Evolutionary conservation across 352 stramenopile genomes (phyloP).

Genomic region (Pythium insidiosum): DNA sequence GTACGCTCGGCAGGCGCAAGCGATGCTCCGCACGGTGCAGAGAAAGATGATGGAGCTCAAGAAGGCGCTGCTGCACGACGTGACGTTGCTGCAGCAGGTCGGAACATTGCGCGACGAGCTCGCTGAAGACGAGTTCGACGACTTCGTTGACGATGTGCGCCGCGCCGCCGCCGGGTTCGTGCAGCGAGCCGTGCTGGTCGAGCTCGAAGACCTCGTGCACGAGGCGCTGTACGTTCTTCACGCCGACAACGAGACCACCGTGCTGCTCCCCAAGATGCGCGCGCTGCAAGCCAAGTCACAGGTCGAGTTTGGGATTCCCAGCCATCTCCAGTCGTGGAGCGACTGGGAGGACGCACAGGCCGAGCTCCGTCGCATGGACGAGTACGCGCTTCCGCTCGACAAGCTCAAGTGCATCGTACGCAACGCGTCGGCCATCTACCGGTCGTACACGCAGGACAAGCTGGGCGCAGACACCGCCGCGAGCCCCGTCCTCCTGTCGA

Average conservation of each 20-base stretch:
- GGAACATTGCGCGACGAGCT: conserved; percentile 18
- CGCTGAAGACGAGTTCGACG: conserved; percentile 38
- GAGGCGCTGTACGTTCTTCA: conserved; percentile 43
- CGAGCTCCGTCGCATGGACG: conserved; percentile 39
- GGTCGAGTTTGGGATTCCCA: conserved; percentile 44
- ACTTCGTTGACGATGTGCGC: conserved; percentile 54
- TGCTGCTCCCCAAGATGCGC: conserved; percentile 46
- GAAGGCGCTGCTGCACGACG: conserved; percentile 33
- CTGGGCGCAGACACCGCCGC: conserved; percentile 24
- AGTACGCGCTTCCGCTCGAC: conserved; percentile 55
- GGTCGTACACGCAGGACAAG: too few species aligned
- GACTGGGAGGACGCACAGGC: conserved; percentile 51
- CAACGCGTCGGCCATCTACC: conserved; percentile 45
- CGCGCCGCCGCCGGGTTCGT: conserved; percentile 40
- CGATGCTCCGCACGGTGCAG: conserved; percentile 35
- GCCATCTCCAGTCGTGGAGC: conserved; percentile 30
- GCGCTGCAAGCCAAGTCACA: conserved; percentile 40
- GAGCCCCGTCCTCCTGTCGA: conserved; percentile 40
- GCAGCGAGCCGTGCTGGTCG: conserved; percentile 40
- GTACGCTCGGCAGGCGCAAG: conserved; percentile 31
- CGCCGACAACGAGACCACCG: conserved; percentile 34
- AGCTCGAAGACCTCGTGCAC: conserved; percentile 53
- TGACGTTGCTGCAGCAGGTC: conserved; percentile 28
- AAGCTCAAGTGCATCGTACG: conserved; percentile 70
- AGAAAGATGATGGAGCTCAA: conserved; percentile 49